These are phyloP conservation scores for Penicillium soppii DNA, from an alignment of 495 filamentous ascomycete genomes.

Conservation along the genomic window DNA sequence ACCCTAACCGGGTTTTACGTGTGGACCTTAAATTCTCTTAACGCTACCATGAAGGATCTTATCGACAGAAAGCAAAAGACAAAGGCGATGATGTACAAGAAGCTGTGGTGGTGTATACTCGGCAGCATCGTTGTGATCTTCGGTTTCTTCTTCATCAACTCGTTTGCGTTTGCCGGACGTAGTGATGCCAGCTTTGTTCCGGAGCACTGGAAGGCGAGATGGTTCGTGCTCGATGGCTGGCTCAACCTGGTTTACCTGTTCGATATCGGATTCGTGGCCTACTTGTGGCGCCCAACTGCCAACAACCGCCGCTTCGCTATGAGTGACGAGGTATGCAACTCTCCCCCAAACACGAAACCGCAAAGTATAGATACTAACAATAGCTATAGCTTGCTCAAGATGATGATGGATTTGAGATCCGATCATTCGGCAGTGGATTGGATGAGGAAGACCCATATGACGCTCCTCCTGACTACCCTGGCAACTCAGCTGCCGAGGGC, in stretches of 20 bases:
- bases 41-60: slow-evolving; percentile 92
- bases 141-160: slow-evolving; percentile 94
- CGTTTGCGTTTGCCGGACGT: slow-evolving; percentile 83
- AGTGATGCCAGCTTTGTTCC: slow-evolving; percentile 86
- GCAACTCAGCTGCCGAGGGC: slow-evolving; percentile 25
- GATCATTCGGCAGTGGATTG: slow-evolving; percentile 80
- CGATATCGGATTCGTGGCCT: slow-evolving; percentile 90
- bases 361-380: slow-evolving; percentile 24
- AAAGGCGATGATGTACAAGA: slow-evolving; percentile 96
- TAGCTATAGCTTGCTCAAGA: slow-evolving; percentile 79
- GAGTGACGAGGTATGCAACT: slow-evolving; percentile 78
- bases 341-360: background rate
- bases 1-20: slow-evolving; percentile 97
- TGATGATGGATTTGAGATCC: slow-evolving; percentile 97
- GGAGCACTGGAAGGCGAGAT: slow-evolving; percentile 91
- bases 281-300: slow-evolving; percentile 92
- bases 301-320: slow-evolving; percentile 98
- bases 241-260: slow-evolving; percentile 93
- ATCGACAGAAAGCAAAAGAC: slow-evolving; percentile 88
- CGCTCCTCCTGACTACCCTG: slow-evolving; percentile 36
- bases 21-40: slow-evolving; percentile 96
- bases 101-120: slow-evolving; percentile 97
- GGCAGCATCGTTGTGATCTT: slow-evolving; percentile 92
- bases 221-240: slow-evolving; percentile 98
- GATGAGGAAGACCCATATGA: slow-evolving; percentile 62